Evolutionary conservation across 2,329 filamentous ascomycete genomes (phyloP), one percentile per base, ranked within the genome.

Genomic region (Botrytis medusae): DNA sequence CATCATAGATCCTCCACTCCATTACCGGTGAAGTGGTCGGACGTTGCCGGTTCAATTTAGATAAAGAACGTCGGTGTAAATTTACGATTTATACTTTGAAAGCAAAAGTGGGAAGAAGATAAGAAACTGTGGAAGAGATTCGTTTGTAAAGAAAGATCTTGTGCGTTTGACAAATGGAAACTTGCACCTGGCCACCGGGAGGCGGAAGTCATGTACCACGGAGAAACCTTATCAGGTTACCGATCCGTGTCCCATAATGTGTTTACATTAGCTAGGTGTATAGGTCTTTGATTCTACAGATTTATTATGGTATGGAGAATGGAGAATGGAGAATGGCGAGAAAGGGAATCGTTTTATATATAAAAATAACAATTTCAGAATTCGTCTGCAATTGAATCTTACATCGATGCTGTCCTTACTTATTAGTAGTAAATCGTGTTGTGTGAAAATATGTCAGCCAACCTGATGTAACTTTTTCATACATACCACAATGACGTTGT

Each of bases 101-200:
- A 14, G 46, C 48, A 68, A 46, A 40, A 29, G 64, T 68, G 64
- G 64, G 34, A 54, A 68, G 46, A 29, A 68, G 64, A 68, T 68
- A 68, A 54, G 64, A 67, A 54, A 25, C 22, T 7, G 46, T 40
- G 46, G 18, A 67, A 37, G 42, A 46, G 20, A 32, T 48, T 48
- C 32, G 29, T 34, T 29, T 65, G n/a, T 57, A 54, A 25, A 54
- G 51, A 54, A 12, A 54, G 51, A 63, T n/a, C 37, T 62, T 42
- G 14, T 62, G 60, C 14, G 14, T 20, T 64, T 29, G 51, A 57
- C 51, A 57, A 57, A 57, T 57, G 51, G n/a, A 57, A 57, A 57
- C 51, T 29, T 57, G 51, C 51, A 29, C 4, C 51, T 57, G 51
- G 51, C 51, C 51, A 57, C n/a, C 51, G 51, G 51, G n/a, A 57